A percentile compares a stretch with the other conserved stretches of the same genome.
These are phyloP conservation scores for Dactylorhiza incarnata DNA, from an alignment of 106 monocot genomes.

Conservation along the genomic window DNA sequence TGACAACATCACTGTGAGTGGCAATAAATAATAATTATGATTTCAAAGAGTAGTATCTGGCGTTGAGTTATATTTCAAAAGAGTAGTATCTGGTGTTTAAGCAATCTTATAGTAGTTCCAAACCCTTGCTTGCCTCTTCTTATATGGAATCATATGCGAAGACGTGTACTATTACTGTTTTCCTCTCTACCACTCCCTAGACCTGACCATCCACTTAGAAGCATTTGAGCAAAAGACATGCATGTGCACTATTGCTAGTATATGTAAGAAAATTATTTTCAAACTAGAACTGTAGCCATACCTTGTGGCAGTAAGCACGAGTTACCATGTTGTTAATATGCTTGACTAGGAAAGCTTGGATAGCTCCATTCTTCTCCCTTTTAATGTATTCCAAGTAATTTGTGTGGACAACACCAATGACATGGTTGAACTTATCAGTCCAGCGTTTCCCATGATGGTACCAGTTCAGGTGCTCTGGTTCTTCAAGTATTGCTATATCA, in stretches of 20 bases:
- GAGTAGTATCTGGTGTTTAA: no score
- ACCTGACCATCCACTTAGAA: no score
- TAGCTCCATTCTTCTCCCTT: slow-evolving; percentile 89
- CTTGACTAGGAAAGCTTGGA: slow-evolving; percentile 92
- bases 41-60: no score
- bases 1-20: no score
- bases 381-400: slow-evolving; percentile 99
- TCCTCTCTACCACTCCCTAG: no score
- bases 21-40: no score
- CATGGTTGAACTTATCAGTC: slow-evolving; percentile 98
- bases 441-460: slow-evolving; percentile 98
- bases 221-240: neutral
- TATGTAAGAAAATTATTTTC: neutral
- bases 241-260: neutral
- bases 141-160: neutral
- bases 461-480: slow-evolving; percentile 99
- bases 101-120: no score
- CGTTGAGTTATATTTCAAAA: no score
- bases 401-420: slow-evolving; percentile 93
- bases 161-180: no score
- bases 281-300: slow-evolving; percentile 11
- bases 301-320: slow-evolving; percentile 92
- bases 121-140: neutral
- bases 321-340: slow-evolving; percentile 92
- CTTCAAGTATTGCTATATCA: slow-evolving; percentile 97